A percentile compares a stretch with the other conserved stretches of the same genome.
Conservation (phyloP, 208 protist genomes). For the Trypanosomatidae sp. region DNA sequence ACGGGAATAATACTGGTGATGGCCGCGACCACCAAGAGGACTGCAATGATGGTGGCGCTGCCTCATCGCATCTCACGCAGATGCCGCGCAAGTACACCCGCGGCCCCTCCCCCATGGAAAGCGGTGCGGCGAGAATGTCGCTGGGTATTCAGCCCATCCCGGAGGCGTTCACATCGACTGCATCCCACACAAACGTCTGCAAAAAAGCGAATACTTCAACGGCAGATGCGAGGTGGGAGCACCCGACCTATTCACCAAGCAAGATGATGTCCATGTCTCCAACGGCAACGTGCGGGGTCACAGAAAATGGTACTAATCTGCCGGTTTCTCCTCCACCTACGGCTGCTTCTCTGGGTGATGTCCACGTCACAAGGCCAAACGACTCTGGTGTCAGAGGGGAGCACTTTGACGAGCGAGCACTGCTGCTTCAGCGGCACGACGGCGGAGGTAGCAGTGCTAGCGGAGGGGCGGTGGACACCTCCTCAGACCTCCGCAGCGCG, state of each 20-base stretch:
- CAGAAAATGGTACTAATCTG: background rate
- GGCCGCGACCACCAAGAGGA: background rate
- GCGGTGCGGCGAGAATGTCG: background rate
- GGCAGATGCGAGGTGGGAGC: background rate
- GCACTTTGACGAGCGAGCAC: background rate
- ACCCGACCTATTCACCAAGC: background rate
- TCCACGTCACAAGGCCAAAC: background rate
- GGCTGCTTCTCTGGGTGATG: background rate
- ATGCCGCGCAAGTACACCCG: background rate
- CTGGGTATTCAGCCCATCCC: background rate
- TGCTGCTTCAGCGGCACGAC: background rate
- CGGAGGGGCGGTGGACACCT: background rate
- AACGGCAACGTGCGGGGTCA: background rate
- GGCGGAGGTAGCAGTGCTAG: background rate
- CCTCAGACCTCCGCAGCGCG: background rate
- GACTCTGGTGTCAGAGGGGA: background rate
- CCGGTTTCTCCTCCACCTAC: background rate
- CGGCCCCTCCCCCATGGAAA: background rate
- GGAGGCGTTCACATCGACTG: background rate
- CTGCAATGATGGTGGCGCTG: background rate
- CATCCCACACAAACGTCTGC: background rate
- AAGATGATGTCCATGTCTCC: background rate
- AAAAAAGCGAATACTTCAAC: background rate
- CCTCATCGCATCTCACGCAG: conserved; percentile 8
- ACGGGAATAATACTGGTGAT: background rate